Base-by-base conservation (phyloP, 2,329 filamentous ascomycete genomes). In the Ceratocystis smalleyi region DNA sequence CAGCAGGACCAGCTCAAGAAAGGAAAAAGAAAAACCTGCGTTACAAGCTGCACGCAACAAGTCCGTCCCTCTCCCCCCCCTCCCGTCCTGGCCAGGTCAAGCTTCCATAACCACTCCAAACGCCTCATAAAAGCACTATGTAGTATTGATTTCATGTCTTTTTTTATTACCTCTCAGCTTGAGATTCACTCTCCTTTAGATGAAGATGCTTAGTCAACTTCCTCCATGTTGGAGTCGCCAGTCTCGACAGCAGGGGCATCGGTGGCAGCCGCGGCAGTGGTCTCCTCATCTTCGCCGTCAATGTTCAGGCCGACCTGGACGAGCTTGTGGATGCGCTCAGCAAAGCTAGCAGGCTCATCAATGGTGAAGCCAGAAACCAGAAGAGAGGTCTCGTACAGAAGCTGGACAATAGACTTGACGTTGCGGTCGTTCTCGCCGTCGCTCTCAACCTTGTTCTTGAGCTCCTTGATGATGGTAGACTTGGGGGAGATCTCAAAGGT, bases 401-500 rank as follows among this genome's bases (percentile, higher is more conserved):
- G 88, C 80, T 95, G 91, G 71, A 94, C 95, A 75, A 99, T 97
- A 68, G 90, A 95, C 85, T 97, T 97, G 82, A 99, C 94, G 67
- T 91, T 96, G 77, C 91, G 91, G 83, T 97, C 94, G 77, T 91
- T 92, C 88, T 96, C 92, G 69, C 94, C 94, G 73, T 99, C 94
- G 67, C 86, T 76, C 84, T 97, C 94, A 68, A 97, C 90, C 90
- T 99, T 99, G 81, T 88, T 91, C 89, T 95, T 96, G 74, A 99
- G 87, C 84, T 97, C 94, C 86, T 95, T 88, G 82, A 99, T 86
- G 78, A 99, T 99, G 70, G 90, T 76, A 72, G 90, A 96, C 84
- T 94, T 92, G 77, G 94, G 94, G n/a, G 94, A 97, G 79, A 99
- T 97, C 83, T 99, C 94, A 71, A 99, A 97, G 40, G 94, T 99